Percentiles rank a stretch among this genome's conserved stretches.
Evolutionary conservation across 306 rosid genomes (phyloP).

Genomic region (Adenanthera pavonina): DNA sequence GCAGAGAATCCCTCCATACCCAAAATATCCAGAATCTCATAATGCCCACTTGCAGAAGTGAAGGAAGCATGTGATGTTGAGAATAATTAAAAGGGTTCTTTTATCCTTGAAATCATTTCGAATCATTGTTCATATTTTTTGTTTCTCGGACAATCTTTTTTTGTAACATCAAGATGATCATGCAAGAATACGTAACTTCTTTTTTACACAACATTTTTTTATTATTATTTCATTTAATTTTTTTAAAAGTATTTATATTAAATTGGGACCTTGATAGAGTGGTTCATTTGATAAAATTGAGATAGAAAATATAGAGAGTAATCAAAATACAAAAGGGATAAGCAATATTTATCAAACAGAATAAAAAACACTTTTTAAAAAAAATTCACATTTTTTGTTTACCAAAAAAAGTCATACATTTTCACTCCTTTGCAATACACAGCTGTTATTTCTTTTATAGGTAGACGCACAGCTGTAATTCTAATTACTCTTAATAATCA

Average conservation of each 20-base stretch:
- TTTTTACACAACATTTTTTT: not conserved
- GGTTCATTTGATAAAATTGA: too few species aligned
- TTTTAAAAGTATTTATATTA: not conserved
- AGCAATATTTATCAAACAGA: too few species aligned
- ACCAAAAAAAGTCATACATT: too few species aligned
- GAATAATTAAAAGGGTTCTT: not conserved
- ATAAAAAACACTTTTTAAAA: too few species aligned
- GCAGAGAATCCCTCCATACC: slow-evolving; percentile 8
- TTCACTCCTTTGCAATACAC: too few species aligned
- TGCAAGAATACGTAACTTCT: not conserved
- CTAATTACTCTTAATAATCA: too few species aligned
- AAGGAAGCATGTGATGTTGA: slow-evolving; percentile 3
- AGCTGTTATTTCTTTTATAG: too few species aligned
- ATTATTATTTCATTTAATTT: not conserved
- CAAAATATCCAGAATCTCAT: slow-evolving; percentile 38
- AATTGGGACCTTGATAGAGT: too few species aligned
- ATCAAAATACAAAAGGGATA: too few species aligned
- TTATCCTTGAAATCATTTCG: not conserved
- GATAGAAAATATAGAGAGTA: too few species aligned
- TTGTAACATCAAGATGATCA: not conserved
- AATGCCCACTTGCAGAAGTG: not conserved
- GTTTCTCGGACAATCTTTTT: not conserved
- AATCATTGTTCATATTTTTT: not conserved
- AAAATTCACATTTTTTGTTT: too few species aligned
- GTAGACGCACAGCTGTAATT: too few species aligned